Conservation (phyloP, 257 asterid species). For the Ilex asprella region DNA sequence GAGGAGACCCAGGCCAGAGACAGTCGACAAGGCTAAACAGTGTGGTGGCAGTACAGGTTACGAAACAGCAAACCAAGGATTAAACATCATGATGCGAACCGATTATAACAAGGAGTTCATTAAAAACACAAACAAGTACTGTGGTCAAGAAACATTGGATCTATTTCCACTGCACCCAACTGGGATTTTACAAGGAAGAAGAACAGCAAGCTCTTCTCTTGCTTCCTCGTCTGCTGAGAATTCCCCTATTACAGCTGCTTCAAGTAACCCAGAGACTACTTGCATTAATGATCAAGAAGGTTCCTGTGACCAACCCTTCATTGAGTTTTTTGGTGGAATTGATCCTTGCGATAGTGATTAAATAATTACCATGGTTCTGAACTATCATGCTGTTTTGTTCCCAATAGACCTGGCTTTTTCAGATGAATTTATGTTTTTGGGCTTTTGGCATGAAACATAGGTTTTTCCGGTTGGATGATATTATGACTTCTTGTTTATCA, state of each 20-base stretch:
- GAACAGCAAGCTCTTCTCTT: not conserved
- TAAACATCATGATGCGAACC: conserved; percentile 19
- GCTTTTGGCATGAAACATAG: no score
- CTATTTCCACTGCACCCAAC: conserved; percentile 75
- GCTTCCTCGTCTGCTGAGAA: not conserved
- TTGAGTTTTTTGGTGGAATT: conserved; percentile 49
- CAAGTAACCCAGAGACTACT: conserved; percentile 15
- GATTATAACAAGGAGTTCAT: not conserved
- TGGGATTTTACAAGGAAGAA: conserved; percentile 37
- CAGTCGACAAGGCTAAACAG: conserved; percentile 7
- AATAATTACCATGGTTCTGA: conserved; percentile 2
- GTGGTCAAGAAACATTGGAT: conserved; percentile 57
- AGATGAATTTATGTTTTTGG: no score
- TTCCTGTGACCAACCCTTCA: conserved; percentile 22
- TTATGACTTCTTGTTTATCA: no score
- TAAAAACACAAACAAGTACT: not conserved
- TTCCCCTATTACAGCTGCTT: not conserved
- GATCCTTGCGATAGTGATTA: conserved; percentile 26
- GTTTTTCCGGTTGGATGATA: no score
- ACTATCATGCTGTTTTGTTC: no score
- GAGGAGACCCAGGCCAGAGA: conserved; percentile 24
- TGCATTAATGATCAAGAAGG: conserved; percentile 6
- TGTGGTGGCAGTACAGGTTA: not conserved
- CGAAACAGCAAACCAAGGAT: conserved; percentile 10
- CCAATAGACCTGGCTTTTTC: no score